Evolutionary conservation across 345 rosid species (phyloP), one percentile per base, ranked within the genome.

Genomic region (Gossypium arboreum): DNA sequence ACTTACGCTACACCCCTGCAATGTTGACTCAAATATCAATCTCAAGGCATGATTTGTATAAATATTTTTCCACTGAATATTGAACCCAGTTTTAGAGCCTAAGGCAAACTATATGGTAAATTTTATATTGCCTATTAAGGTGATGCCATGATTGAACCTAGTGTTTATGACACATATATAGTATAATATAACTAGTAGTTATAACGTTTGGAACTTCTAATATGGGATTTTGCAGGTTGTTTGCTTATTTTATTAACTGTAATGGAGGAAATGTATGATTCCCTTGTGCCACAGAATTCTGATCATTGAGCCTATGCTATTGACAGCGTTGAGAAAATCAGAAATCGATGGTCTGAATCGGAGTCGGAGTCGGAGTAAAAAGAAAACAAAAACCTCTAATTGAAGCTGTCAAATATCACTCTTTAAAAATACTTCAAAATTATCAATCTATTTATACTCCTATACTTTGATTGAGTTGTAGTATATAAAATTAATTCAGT

Each of bases 11-110:
- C 7, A 34, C 41, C 41, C 41, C 41, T 1, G 7, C 75, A 3
- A 63, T 76, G 76, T 72, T 83, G 64, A 73, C 76, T 9, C 81
- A 65, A 16, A 61, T 68, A 54, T 86, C 84, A 24, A 74, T 67
- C 54, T 18, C 41, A 5, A 5, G 7, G 41, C 39, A 45, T 47
- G 58, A 18, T 58, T 45, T 54, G 57, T 67, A 48, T 51, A 8
- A 57, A 18, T 56, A 56, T 62, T 58, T 25, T 50, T 45, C 62
- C 41, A 68, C 68, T 64, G 70, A 73, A 56, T 72, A 73, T 77
- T 81, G 74, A 50, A 50, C 44, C 39, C 9, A 45, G 7, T 48
- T 48, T 43, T 43, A 27, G 3, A 7, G 24, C 47, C 20, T 2
- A 29, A 51, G 22, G 25, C 58, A 9, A 12, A 12, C 17, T 27